Base-by-base conservation (phyloP, 179 eudicot genomes). In the Corrigiola litoralis region DNA sequence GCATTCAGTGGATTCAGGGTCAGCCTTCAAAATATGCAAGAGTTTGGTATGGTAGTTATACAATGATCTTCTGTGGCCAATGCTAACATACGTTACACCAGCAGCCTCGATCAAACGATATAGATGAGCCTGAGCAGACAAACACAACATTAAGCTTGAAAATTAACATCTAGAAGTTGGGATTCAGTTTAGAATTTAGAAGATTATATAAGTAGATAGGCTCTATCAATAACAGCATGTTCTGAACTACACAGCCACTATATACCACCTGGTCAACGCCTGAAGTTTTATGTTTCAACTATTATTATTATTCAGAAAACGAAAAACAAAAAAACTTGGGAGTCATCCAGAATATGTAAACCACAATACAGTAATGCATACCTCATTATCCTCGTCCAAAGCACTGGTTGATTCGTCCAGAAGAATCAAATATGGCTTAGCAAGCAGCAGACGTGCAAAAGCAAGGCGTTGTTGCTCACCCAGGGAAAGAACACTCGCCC, bases 391-490 rank as follows among this genome's bases (percentile, higher is more conserved):
- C 82, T 87, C 97, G 77, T 92, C 98, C 65, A 92, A 78, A 65
- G 98, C 98, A 71, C 98, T 92, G 68, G 98, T 92, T 20, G 98
- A 84, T 82, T 92, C 98, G 72, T 92, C 98, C 74, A 92, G 68
- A 24, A 92, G 83, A 79, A 82, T 95, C 82, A 87, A 75, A 67
- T 63, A 64, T 46, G 95, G 98, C 68, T 83, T 86, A 27, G 97
- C 82, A 56, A 92, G 92, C 77, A 92, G 78, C 64, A 92, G 79
- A 36, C 98, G 90, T 11, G 95, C 98, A 85, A 90, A 92, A 58
- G 98, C 98, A 60, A 92, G 95, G 20, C 98, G 90, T 65, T 92
- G 98, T 74, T 92, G 98, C 85, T 92, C 98, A 55, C 98, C 98
- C 46, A 92, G 76, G 46, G 97, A 92, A 60, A 92, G 95, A 77